These are phyloP conservation scores for Lactarius deliciosus DNA, from an alignment of 768 basidiomycete genomes.

Conservation along the genomic window DNA sequence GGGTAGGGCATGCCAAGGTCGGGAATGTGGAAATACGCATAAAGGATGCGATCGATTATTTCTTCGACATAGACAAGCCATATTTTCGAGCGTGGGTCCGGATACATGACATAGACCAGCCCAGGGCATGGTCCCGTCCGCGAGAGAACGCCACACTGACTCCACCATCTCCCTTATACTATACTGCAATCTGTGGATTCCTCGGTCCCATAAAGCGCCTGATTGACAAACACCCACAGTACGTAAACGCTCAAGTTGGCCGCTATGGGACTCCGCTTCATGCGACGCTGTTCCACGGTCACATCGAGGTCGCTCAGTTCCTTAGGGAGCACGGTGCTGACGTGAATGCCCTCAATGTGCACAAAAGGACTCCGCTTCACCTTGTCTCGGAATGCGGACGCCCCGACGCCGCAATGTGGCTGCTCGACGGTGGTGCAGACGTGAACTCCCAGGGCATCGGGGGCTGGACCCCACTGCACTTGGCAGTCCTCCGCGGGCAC, in stretches of 20 bases:
- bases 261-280: background rate
- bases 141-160: too few relatives aligned
- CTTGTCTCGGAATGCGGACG: background rate
- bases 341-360: background rate
- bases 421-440: background rate
- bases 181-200: background rate
- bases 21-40: background rate
- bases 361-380: background rate
- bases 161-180: background rate
- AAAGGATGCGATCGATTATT: background rate
- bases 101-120: background rate
- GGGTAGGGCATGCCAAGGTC: background rate
- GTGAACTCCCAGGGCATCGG: background rate
- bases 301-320: background rate
- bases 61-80: background rate
- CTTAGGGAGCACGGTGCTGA: background rate
- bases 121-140: too few relatives aligned
- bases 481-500: too few relatives aligned
- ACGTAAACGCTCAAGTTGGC: background rate
- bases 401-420: background rate
- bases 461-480: background rate
- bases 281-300: background rate
- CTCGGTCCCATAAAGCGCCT: background rate
- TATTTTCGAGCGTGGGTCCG: background rate
- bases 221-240: background rate